phyloP scores from a whole-genome alignment of 2,329 filamentous ascomycete species.

The Monilinia fructicola region DNA sequence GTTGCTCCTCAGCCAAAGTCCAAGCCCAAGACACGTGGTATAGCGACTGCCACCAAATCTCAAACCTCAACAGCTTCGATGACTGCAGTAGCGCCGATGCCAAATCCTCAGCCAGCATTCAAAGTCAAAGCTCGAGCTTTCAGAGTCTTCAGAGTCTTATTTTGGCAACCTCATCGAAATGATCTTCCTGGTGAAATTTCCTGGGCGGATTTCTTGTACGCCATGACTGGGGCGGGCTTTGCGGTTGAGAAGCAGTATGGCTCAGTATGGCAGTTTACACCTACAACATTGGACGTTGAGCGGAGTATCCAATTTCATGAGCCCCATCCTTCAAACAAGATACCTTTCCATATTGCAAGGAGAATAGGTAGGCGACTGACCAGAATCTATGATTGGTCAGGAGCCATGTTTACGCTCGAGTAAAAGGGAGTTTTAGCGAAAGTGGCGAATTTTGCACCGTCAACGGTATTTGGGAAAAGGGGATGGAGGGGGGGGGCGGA shows the following conservation, averaged over 20 bases:
- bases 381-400: slow-evolving; percentile 52
- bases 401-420: slow-evolving; percentile 45
- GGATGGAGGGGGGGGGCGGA: too few relatives aligned
- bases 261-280: slow-evolving; percentile 60
- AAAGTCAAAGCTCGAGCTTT: slow-evolving; percentile 42
- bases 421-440: neutral
- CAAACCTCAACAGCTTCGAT: neutral
- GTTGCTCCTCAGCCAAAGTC: neutral
- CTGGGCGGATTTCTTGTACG: slow-evolving; percentile 55
- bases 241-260: slow-evolving; percentile 57
- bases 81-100: neutral
- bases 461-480: neutral
- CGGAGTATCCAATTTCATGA: slow-evolving; percentile 45
- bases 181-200: slow-evolving; percentile 49
- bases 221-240: slow-evolving; percentile 53
- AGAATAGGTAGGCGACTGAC: slow-evolving; percentile 50
- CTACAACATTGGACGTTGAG: slow-evolving; percentile 42
- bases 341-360: slow-evolving; percentile 49
- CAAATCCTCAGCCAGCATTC: slow-evolving; percentile 38
- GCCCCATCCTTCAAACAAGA: slow-evolving; percentile 55
- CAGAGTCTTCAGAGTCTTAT: slow-evolving; percentile 47
- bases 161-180: slow-evolving; percentile 41
- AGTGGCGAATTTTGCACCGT: too few relatives aligned
- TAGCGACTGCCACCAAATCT: slow-evolving; percentile 13
- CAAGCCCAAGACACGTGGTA: slow-evolving; percentile 36